These are phyloP conservation scores for Trichoderma sp. DNA, from an alignment of 2,329 filamentous ascomycete genomes.

Conservation along the genomic window DNA sequence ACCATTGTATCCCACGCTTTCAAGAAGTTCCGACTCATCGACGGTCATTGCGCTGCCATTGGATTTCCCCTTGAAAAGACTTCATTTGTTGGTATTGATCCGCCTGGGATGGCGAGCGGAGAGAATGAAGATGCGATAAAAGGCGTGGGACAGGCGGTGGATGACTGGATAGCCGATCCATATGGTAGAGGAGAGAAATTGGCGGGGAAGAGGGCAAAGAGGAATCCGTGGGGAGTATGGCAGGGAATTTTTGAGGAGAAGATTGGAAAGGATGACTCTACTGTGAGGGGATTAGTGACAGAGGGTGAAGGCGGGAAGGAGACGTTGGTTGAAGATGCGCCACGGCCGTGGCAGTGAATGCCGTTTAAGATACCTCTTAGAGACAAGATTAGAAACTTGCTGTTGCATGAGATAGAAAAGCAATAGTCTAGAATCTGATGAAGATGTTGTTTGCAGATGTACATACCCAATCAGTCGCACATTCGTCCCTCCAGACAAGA, in stretches of 20 bases:
- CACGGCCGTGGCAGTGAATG: slow-evolving; percentile 42
- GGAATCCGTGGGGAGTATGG: slow-evolving; percentile 51
- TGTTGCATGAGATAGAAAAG: not conserved
- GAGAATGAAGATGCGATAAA: slow-evolving; percentile 43
- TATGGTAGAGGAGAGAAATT: slow-evolving; percentile 50
- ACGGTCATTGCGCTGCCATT: slow-evolving; percentile 66
- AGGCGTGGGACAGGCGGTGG: slow-evolving; percentile 46
- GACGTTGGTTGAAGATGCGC: slow-evolving; percentile 41
- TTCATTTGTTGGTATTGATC: slow-evolving; percentile 64
- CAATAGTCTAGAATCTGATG: not conserved
- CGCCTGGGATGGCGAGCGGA: slow-evolving; percentile 46
- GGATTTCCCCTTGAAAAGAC: slow-evolving; percentile 50
- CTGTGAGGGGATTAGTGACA: slow-evolving; percentile 42
- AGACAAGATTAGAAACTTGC: not conserved
- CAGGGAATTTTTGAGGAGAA: slow-evolving; percentile 48
- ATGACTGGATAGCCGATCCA: slow-evolving; percentile 54
- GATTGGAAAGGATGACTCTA: slow-evolving; percentile 26
- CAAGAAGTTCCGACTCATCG: slow-evolving; percentile 63
- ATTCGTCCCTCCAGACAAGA: not conserved
- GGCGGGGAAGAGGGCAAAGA: slow-evolving; percentile 48
- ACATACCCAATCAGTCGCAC: not conserved
- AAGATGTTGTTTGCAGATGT: not conserved
- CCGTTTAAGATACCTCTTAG: not conserved
- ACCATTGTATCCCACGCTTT: slow-evolving; percentile 71
- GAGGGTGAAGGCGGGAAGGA: slow-evolving; percentile 38